Evolutionary conservation across 768 basidiomycete genomes (phyloP).

Genomic region (Psilocybe tampanensis): DNA sequence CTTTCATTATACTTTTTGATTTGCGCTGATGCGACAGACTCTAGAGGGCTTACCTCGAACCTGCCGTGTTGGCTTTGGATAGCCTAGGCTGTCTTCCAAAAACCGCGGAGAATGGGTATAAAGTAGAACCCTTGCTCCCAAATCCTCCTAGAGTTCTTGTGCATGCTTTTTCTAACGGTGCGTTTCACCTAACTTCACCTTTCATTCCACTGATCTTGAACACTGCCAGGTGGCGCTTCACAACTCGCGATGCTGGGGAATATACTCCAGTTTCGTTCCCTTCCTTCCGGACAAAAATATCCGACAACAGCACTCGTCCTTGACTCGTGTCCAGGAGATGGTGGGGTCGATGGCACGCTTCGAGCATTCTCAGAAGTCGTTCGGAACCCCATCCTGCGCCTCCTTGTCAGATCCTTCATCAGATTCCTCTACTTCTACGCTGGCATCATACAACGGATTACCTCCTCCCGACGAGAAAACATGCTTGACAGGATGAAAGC

Average conservation of each 20-base stretch:
- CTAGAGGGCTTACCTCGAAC: slow-evolving; percentile 33
- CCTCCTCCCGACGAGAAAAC: slow-evolving; percentile 20
- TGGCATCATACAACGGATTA: slow-evolving; percentile 22
- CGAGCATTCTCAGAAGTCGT: slow-evolving; percentile 35
- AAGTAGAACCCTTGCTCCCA: slow-evolving; percentile 7
- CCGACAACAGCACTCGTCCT: slow-evolving; percentile 39
- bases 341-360: slow-evolving; percentile 24
- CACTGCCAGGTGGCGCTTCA: slow-evolving; percentile 39
- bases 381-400: slow-evolving; percentile 30
- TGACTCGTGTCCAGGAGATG: slow-evolving; percentile 48
- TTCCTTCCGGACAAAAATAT: slow-evolving; percentile 5
- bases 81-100: slow-evolving; percentile 34
- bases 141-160: slow-evolving; percentile 38
- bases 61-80: slow-evolving; percentile 39
- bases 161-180: slow-evolving; percentile 54
- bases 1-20: neutral
- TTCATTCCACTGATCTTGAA: neutral
- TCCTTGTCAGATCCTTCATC: slow-evolving; percentile 25
- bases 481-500: slow-evolving; percentile 30
- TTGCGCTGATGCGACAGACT: neutral
- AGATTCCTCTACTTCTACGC: slow-evolving; percentile 27
- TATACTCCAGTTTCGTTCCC: slow-evolving; percentile 27
- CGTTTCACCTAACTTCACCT: neutral
- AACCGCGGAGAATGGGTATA: neutral
- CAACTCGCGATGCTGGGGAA: slow-evolving; percentile 37